phyloP scores from a whole-genome alignment of 2,329 filamentous ascomycete genomes.

The Neopestalotiopsis rosae region DNA sequence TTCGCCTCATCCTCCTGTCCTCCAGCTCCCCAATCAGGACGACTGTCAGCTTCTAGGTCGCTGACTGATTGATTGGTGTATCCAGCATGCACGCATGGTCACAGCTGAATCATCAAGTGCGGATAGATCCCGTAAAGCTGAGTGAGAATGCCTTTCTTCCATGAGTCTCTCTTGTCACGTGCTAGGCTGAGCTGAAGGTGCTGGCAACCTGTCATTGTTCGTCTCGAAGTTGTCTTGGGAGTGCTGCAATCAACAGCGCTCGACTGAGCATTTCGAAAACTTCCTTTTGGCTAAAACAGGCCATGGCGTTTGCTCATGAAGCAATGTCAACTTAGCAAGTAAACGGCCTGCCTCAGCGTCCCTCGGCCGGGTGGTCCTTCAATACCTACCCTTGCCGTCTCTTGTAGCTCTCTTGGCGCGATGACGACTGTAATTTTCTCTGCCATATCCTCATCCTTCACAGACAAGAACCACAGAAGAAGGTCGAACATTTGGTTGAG shows the following conservation, averaged over 20 bases:
- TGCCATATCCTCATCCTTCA: neutral
- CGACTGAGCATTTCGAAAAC: neutral
- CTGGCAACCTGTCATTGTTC: neutral
- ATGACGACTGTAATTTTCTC: neutral
- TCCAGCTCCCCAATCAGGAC: neutral
- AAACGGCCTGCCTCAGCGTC: neutral
- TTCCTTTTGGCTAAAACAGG: neutral
- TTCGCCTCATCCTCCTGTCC: neutral
- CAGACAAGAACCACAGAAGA: neutral
- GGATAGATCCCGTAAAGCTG: neutral
- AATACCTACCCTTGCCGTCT: neutral
- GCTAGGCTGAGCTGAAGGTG: neutral
- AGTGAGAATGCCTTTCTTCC: neutral
- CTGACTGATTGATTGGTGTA: neutral
- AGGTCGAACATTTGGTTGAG: neutral
- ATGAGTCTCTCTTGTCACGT: neutral
- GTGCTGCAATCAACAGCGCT: neutral
- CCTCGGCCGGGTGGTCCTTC: neutral
- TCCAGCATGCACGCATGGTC: neutral
- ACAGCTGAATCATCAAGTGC: neutral
- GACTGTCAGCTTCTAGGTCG: neutral
- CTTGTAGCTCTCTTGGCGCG: neutral
- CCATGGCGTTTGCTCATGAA: neutral
- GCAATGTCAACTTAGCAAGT: neutral
- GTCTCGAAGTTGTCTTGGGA: neutral